Evolutionary conservation across 768 basidiomycete species (phyloP), one percentile per base, ranked within the genome.

Genomic region (Suillus alpinus): DNA sequence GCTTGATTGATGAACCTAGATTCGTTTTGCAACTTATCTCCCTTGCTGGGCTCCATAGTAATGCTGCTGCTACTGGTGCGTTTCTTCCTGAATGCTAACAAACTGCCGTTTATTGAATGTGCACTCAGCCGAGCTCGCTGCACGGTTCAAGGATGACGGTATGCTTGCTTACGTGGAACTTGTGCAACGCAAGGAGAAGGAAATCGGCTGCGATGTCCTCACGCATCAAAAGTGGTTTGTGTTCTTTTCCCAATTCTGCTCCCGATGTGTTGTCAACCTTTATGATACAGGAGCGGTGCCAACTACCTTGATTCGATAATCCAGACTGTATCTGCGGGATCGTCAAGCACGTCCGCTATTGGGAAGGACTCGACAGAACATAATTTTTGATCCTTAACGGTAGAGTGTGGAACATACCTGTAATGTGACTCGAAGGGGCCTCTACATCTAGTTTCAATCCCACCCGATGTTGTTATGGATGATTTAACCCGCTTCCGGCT

Each of bases 81-180:
- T 65, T 51, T 26, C 18, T 10, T 18, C 13, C 6, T 53, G 56
- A 14, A 53, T 55, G 12, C 10, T 20, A 31, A 26, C 16, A 18
- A 16, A 13, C 16, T 4, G 0, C 9, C 7, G 10, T 51, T 53
- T 43, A 52, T 29, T 13, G 26, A 9, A 31, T 52, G 13, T 50
- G 9, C 16, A n/a, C 34, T 6, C 66, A 88, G 92, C 88, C 56
- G 92, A 95, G 71, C 84, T 96, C 29, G 86, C 94, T 26, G 77
- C 82, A 20, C 82, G 83, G 23, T 96, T 84, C 81, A 90, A 92
- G 77, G 83, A 86, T 29, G 92, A 95, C 50, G 94, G 94, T 50
- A 95, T 96, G 91, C 83, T 93, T 36, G 94, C 94, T 26, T 96
- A 96, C 73, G 93, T 95, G 51, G 83, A 95, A 61, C 84, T 93